Evolutionary conservation across 331 rosid genomes (phyloP), one percentile per base, ranked within the genome.

Genomic region (Arachis monticola): DNA sequence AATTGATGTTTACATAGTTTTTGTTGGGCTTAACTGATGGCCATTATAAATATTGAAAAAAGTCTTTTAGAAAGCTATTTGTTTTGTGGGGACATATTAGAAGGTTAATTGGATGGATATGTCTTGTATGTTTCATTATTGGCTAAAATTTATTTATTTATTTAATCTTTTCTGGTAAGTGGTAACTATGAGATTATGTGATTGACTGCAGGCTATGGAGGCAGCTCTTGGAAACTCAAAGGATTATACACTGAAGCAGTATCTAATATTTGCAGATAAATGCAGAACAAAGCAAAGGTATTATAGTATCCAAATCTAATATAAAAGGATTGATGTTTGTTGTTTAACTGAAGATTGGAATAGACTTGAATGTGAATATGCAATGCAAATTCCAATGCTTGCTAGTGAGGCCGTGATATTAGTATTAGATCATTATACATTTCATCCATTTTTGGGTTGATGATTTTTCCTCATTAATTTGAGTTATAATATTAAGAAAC

Each of bases 231-330:
- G 98, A 3, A 88, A 77, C 79, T 90, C 95, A 10, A 88, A 88
- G 75, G 96, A 94, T 79, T 90, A 91, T 72, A 66, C 95, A 3
- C 92, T 89, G 30, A 94, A 94, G 93, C 98, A 88, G 80, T 91
- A 91, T 79, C 75, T 94, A 40, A 13, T 63, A 38, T 91, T 91
- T 4, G 86, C 76, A 0, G 46, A 83, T 52, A 89, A 87, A 72
- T 91, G 38, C 93, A 88, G 78, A 31, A 70, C 9, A 91, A 93
- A 79, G 90, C 98, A 6, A 83, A 87, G 98, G 98, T 91, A 63
- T 59, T 79, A 13, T 12, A 72, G 17, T 22, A 64, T 35, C 67
- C 13, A 5, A 55, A 40, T 73, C 9, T 32, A 40, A 12, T 58
- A 40, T 70, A 9, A 13, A 14, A 48, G 50, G 42, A 52, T 46